A percentile compares a stretch with the other conserved stretches of the same genome.
Evolutionary conservation across 495 filamentous ascomycete genomes (phyloP).

Genomic region (Penicillium manginii): DNA sequence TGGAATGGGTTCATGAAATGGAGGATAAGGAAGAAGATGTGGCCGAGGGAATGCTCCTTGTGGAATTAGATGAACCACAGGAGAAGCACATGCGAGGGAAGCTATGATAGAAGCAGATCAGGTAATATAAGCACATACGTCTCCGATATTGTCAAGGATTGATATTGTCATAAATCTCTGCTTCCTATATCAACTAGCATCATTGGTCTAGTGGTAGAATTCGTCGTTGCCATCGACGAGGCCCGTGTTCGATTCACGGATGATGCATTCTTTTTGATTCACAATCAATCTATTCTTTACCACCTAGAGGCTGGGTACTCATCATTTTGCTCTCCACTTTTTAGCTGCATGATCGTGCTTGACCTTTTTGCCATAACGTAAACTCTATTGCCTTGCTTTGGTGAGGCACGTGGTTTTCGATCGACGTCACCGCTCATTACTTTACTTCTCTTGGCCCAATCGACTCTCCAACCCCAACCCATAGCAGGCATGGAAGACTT

Average conservation of each 20-base stretch:
- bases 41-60: constrained; percentile 58
- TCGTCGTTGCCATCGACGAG: constrained; percentile 64
- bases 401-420: constrained; percentile 15
- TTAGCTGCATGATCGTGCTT: not conserved
- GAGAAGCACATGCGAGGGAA: constrained; percentile 28
- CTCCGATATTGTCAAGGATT: too few species aligned
- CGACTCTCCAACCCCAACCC: not conserved
- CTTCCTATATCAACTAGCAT: constrained; percentile 34
- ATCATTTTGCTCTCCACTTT: not conserved
- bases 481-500: constrained; percentile 47
- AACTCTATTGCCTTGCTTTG: not conserved
- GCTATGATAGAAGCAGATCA: constrained; percentile 20
- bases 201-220: constrained; percentile 65
- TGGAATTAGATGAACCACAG: constrained; percentile 45
- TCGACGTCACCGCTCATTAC: constrained; percentile 21
- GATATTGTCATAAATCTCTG: not conserved
- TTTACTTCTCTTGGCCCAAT: not conserved
- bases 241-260: constrained; percentile 63
- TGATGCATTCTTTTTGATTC: constrained; percentile 48
- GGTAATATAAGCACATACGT: too few species aligned
- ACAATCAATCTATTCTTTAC: too few species aligned
- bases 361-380: not conserved
- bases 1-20: constrained; percentile 59
- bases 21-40: constrained; percentile 63
- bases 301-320: too few species aligned